These are phyloP conservation scores for Passiflora organensis DNA, from an alignment of 345 rosid species.

Conservation along the genomic window DNA sequence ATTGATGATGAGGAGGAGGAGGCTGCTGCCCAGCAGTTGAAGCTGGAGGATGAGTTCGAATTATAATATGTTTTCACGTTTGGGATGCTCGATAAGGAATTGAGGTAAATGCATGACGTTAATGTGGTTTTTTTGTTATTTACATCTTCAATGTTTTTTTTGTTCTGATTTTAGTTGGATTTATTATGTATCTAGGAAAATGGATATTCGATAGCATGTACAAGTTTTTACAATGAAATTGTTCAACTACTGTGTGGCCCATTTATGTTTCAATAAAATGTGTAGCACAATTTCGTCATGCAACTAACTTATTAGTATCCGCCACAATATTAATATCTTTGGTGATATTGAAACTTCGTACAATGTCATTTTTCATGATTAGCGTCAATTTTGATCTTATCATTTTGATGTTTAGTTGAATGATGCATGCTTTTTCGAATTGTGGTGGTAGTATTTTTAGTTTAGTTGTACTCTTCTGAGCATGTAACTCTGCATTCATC, in stretches of 20 bases:
- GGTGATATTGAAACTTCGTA: no score
- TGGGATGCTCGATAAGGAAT: constrained; percentile 10
- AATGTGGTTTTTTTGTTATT: constrained; percentile 1
- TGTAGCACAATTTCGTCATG: no score
- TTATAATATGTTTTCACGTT: constrained; percentile 36
- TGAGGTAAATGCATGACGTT: constrained; percentile 29
- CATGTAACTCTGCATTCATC: no score
- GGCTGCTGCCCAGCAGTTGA: constrained; percentile 89
- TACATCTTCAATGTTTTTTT: not conserved
- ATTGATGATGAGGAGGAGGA: constrained; percentile 97
- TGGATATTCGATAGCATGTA: constrained; percentile 20
- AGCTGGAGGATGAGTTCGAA: constrained; percentile 97
- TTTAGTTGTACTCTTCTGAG: not conserved
- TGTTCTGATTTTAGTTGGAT: constrained; percentile 3
- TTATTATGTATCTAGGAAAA: constrained; percentile 20
- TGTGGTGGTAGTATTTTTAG: not conserved
- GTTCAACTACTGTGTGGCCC: not conserved
- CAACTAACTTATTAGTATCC: no score
- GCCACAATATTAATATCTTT: no score
- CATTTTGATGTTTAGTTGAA: not conserved
- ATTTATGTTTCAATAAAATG: not conserved
- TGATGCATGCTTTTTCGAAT: not conserved
- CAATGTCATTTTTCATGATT: no score
- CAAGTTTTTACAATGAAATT: constrained; percentile 22
- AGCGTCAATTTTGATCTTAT: no score